phyloP scores from a whole-genome alignment of 768 basidiomycete genomes.

The Cystoderma amianthinum region DNA sequence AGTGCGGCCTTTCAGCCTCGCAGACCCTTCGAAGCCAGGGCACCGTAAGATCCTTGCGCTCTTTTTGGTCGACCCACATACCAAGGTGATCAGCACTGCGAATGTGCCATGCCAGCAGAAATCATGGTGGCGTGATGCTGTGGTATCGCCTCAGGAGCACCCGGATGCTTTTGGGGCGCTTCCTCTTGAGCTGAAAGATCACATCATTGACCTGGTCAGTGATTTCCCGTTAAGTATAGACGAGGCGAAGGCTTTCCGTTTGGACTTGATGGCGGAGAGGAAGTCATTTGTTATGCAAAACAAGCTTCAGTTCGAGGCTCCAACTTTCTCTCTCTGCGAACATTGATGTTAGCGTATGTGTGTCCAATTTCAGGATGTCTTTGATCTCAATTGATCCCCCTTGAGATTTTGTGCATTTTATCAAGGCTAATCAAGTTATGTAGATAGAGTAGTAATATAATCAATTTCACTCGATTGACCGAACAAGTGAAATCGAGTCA shows the following conservation, averaged over 20 bases:
- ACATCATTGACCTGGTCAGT: conserved; percentile 13
- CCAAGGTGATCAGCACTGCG: conserved; percentile 15
- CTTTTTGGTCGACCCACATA: conserved; percentile 27
- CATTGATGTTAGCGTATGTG: neutral
- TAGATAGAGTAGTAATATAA: no score
- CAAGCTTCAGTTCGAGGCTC: neutral
- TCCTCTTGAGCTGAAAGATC: conserved; percentile 18
- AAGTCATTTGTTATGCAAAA: conserved; percentile 4
- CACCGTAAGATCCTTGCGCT: conserved; percentile 32
- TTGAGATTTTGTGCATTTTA: no score
- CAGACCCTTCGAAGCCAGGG: conserved; percentile 25
- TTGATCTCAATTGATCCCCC: no score
- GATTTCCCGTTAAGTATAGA: conserved; percentile 18
- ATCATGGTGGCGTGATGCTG: conserved; percentile 18
- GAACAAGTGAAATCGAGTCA: neutral
- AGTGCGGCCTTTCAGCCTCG: conserved; percentile 24
- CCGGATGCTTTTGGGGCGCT: conserved; percentile 7
- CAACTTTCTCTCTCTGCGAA: neutral
- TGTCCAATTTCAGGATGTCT: neutral
- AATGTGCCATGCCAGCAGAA: conserved; percentile 18
- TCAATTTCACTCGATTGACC: no score
- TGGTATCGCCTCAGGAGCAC: conserved; percentile 3
- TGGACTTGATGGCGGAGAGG: conserved; percentile 23
- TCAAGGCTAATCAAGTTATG: no score
- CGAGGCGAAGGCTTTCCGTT: conserved; percentile 20